These are phyloP conservation scores for Fusarium sp. DNA, from an alignment of 2,329 filamentous ascomycete species.

Conservation along the genomic window DNA sequence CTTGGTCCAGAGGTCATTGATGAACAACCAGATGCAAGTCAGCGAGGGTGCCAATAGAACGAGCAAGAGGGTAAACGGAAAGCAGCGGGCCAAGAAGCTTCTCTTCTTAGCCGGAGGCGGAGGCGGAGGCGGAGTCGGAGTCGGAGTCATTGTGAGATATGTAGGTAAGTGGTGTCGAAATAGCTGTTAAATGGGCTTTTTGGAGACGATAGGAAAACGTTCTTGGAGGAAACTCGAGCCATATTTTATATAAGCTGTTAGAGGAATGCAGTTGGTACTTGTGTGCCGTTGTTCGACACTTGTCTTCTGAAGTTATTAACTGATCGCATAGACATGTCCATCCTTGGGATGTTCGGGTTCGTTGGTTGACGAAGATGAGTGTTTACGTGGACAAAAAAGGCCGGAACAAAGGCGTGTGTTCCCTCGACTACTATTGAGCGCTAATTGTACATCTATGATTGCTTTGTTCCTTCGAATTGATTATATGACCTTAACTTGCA, in stretches of 20 bases:
- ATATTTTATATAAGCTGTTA: not conserved
- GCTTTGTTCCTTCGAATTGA: not conserved
- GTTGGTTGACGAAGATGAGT: not conserved
- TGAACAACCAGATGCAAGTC: constrained; percentile 22
- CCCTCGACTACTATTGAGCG: not conserved
- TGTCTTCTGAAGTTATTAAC: not conserved
- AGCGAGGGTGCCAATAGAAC: not conserved
- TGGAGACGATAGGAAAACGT: no score
- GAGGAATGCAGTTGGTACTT: no score
- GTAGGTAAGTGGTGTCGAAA: not conserved
- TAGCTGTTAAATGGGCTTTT: not conserved
- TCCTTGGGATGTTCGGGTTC: not conserved
- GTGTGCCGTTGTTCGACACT: not conserved
- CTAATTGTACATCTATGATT: not conserved
- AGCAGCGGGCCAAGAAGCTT: not conserved
- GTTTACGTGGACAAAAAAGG: not conserved
- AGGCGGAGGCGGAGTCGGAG: constrained; percentile 7
- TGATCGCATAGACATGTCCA: not conserved
- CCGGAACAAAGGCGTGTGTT: not conserved
- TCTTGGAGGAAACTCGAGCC: not conserved
- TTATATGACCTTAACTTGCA: not conserved
- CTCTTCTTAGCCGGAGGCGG: constrained; percentile 2
- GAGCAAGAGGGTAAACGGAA: constrained; percentile 13
- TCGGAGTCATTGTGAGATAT: not conserved
- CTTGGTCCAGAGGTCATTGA: constrained; percentile 28